phyloP scores from a whole-genome alignment of 192 early-diverging fungal species.

The Allomyces macrogynus region DNA sequence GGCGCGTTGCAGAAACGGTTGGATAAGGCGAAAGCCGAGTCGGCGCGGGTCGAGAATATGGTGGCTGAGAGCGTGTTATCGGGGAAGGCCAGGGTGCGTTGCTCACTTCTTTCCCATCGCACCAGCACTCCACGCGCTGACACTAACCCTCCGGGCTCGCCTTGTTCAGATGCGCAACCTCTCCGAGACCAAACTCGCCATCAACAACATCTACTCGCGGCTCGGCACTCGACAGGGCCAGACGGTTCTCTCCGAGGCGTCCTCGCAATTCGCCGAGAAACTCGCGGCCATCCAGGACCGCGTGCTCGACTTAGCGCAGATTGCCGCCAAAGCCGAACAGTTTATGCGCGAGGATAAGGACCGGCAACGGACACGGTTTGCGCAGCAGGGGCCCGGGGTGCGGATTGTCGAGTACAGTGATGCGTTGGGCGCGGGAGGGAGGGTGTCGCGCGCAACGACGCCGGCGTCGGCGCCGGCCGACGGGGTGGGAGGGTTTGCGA shows the following conservation, averaged over 20 bases:
- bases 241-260: constrained; percentile 4
- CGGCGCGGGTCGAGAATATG: constrained; percentile 24
- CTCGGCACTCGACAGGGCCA: constrained; percentile 1
- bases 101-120: not conserved
- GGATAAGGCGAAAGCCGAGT: constrained; percentile 28
- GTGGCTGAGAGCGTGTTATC: constrained; percentile 30
- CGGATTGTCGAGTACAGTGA: too few species aligned
- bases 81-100: constrained; percentile 25
- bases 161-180: constrained; percentile 22
- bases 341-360: not conserved
- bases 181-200: constrained; percentile 34
- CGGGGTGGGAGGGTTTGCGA: too few species aligned
- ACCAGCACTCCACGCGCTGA: too few species aligned
- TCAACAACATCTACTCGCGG: constrained; percentile 34
- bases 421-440: too few species aligned
- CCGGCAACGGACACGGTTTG: not conserved
- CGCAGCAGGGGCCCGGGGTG: too few species aligned
- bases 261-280: constrained; percentile 20
- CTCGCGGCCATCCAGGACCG: constrained; percentile 29
- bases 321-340: not conserved
- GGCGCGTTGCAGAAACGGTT: constrained; percentile 31
- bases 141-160: too few species aligned
- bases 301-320: constrained; percentile 19
- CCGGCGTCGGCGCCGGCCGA: too few species aligned
- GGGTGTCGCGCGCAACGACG: too few species aligned